Evolutionary conservation across 768 basidiomycete species (phyloP), one percentile per base, ranked within the genome.

Genomic region (Boletales sp.): DNA sequence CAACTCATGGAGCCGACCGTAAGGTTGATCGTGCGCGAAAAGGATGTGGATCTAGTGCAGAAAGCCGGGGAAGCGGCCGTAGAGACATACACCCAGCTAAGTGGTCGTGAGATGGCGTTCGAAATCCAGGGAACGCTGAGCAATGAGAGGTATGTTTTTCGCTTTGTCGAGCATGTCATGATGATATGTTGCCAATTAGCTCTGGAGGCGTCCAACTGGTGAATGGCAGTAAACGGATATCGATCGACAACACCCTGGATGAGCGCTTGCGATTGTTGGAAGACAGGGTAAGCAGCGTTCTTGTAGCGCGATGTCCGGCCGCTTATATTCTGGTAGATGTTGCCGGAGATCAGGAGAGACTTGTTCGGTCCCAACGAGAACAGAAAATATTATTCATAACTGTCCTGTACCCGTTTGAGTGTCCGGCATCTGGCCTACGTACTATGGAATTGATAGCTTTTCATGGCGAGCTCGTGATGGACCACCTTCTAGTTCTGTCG

Each of bases 181-280:
- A 43, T 24, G 14, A 42, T 13, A 8, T 18, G 31, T 7, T 12
- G 15, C 32, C 35, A 6, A 55, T 8, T 52, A 91, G 90, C 54
- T 82, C 94, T 49, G 97, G 97, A 13, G 95, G 95, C 13, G 73
- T 97, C 41, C 84, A 84, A 60, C 79, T 97, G 15, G 63, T 79
- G 13, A 88, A 80, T 45, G 86, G 86, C 18, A 77, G 77, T 10
- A 77, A 79, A 31, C 82, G 91, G 45, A 97, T 97, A 67, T 87
- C 83, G 18, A 78, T 99, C 19, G 90, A 98, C 70, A 98, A 99
- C 65, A 94, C 94, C 2, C 74, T 99, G 44, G 94, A 95, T 59
- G 94, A 97, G 68, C 80, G 95, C 41, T 70, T 99, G 62, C 78
- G 84, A 56, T 68, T 98, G 56, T 72, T 99, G 36, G 94, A 97